Percentiles rank a stretch among this genome's conserved stretches.
Conservation (phyloP, 345 rosid species). For the Citrus unshiu region DNA sequence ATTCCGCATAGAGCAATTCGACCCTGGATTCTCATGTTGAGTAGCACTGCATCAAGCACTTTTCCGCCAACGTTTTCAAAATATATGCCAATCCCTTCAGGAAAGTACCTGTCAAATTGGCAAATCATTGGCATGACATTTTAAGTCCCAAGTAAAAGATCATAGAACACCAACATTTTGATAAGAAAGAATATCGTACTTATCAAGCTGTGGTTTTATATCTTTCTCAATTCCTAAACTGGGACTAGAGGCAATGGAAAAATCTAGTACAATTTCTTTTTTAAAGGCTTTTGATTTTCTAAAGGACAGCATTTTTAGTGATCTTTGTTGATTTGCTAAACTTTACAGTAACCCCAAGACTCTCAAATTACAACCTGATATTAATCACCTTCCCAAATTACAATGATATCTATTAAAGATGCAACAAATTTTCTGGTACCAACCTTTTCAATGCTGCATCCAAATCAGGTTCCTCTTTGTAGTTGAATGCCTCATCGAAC, state of each 20-base stretch:
- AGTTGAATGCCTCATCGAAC: conserved; percentile 40
- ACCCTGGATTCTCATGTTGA: conserved; percentile 24
- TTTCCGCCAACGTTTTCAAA: conserved; percentile 37
- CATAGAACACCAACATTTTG: too few relatives aligned
- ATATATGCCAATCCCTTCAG: conserved; percentile 32
- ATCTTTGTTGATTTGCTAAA: background rate
- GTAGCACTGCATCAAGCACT: conserved; percentile 32
- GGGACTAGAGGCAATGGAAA: too few relatives aligned
- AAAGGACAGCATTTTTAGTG: background rate
- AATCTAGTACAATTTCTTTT: background rate
- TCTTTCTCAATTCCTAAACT: too few relatives aligned
- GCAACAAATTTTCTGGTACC: background rate
- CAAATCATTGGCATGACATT: background rate
- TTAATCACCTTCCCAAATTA: background rate
- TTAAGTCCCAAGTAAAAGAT: too few relatives aligned
- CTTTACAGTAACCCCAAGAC: background rate
- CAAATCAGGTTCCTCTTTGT: conserved; percentile 25
- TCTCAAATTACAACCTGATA: background rate
- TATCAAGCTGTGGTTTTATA: too few relatives aligned
- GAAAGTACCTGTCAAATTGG: conserved; percentile 5
- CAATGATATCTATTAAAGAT: background rate
- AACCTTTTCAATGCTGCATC: conserved; percentile 35
- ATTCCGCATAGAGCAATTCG: conserved; percentile 26
- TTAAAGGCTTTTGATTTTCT: background rate
- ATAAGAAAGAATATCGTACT: too few relatives aligned